Percentiles rank a stretch among this genome's conserved stretches.
phyloP scores from a whole-genome alignment of 2,329 filamentous ascomycete species.

The Fusarium camptoceras region DNA sequence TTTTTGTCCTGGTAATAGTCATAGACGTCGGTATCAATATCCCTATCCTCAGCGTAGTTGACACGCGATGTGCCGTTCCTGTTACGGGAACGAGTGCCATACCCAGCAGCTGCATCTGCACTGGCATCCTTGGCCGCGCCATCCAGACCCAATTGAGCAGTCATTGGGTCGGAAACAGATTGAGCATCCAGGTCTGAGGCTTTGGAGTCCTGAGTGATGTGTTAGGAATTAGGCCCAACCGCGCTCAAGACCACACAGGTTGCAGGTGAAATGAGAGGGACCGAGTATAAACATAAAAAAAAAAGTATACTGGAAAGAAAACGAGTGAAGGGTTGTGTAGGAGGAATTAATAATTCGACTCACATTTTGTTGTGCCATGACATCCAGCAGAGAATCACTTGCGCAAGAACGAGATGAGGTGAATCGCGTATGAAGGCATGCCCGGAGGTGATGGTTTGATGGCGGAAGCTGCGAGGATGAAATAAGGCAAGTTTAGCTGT shows the following conservation, averaged over 20 bases:
- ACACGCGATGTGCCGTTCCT: slow-evolving; percentile 81
- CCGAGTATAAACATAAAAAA: slow-evolving; percentile 26
- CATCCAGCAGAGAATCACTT: slow-evolving; percentile 51
- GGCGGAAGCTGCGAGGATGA: slow-evolving; percentile 37
- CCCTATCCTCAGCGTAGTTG: slow-evolving; percentile 96
- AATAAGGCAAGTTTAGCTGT: slow-evolving; percentile 16
- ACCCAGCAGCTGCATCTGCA: slow-evolving; percentile 71
- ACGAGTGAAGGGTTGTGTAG: slow-evolving; percentile 36
- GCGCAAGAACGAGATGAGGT: slow-evolving; percentile 51
- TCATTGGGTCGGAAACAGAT: slow-evolving; percentile 56
- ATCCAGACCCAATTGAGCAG: slow-evolving; percentile 61
- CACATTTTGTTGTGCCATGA: slow-evolving; percentile 57
- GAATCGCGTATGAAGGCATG: slow-evolving; percentile 49
- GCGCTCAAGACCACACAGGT: slow-evolving; percentile 38
- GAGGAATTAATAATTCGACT: slow-evolving; percentile 36
- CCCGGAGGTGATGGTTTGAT: slow-evolving; percentile 45
- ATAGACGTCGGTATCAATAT: slow-evolving; percentile 86
- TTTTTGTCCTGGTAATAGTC: slow-evolving; percentile 72
- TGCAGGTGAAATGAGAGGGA: slow-evolving; percentile 22
- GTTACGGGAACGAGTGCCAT: slow-evolving; percentile 95
- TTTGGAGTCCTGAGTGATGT: slow-evolving; percentile 50
- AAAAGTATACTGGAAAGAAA: slow-evolving; percentile 24
- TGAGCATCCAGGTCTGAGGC: slow-evolving; percentile 51
- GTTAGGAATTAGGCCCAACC: slow-evolving; percentile 39
- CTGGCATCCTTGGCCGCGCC: slow-evolving; percentile 62